Base-by-base conservation (phyloP, 2,329 filamentous ascomycete species). In the Chaetomiaceae sp. region DNA sequence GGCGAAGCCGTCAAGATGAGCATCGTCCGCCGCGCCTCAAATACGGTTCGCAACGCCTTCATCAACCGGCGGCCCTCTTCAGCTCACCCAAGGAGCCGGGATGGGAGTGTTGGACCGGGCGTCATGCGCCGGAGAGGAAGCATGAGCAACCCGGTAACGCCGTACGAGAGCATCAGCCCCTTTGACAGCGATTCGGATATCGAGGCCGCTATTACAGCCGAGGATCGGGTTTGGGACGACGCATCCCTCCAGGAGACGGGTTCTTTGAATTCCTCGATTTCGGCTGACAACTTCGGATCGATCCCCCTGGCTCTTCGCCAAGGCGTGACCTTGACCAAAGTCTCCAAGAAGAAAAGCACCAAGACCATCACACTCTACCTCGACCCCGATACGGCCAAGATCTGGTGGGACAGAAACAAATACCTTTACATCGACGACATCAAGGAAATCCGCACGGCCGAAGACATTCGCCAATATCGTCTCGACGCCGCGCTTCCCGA, bases 371-470 rank as follows among this genome's bases (percentile, higher is more conserved):
- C 74, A 25, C 75, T 86, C 31, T 82, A 86, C 48, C 82, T 97
- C 22, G 90, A 97, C 64, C 79, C 87, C 22, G 87, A 92, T 64
- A 82, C 87, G 1, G 91, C 88, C 56, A 94, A 91, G 69, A 88
- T 99, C 22, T 87, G 81, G 23, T 97, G 92, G 92, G 88, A 95
- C 69, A 81, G 84, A 43, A 82, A 80, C 8, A 97, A 96, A 68
- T 84, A 83, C 49, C 87, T 99, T 59, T 95, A 95, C 69, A 89
- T 99, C 58, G 94, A 99, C 65, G 91, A 97, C 68, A 92, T 99
- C 64, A 87, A 89, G 65, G 91, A 96, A 65, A 91, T 97, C 44
- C 85, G 91, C 58, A 83, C 85, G 31, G 91, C 89, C 17, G 81
- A 81, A 12, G 89, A 97, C 66, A 89, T 92, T 17, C 84, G 88